Conservation (phyloP, 768 basidiomycete species). For the Psilocybe subaeruginosa region DNA sequence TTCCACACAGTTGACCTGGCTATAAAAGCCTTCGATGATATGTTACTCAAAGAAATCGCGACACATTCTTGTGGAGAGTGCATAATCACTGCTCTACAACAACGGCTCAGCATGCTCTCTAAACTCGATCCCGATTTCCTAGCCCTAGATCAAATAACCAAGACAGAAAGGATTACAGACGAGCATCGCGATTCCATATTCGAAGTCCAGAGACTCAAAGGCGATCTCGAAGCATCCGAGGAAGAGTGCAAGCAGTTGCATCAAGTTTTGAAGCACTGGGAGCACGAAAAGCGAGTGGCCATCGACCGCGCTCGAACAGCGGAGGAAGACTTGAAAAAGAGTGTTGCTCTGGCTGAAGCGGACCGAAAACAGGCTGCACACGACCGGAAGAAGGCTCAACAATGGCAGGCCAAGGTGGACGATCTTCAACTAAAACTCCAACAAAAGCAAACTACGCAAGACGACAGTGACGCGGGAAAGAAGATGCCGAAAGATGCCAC, state of each 20-base stretch:
- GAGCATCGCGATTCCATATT: not conserved
- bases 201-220: not conserved
- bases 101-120: not conserved
- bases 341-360: not conserved
- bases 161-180: not conserved
- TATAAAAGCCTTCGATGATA: no score
- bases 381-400: conserved; percentile 2
- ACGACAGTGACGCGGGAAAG: not conserved
- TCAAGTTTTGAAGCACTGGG: conserved; percentile 5
- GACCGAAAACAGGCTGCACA: not conserved
- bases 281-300: conserved; percentile 2
- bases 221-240: not conserved
- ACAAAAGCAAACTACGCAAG: not conserved
- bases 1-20: not conserved
- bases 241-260: conserved; percentile 5
- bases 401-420: conserved; percentile 7
- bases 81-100: not conserved
- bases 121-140: not conserved
- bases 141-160: not conserved
- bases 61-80: no score
- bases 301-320: conserved; percentile 7
- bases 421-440: not conserved
- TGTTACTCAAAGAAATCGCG: no score
- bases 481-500: not conserved
- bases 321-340: conserved; percentile 6